phyloP scores from a whole-genome alignment of 805 yeast genomes.

The Candida vartiovaarae region DNA sequence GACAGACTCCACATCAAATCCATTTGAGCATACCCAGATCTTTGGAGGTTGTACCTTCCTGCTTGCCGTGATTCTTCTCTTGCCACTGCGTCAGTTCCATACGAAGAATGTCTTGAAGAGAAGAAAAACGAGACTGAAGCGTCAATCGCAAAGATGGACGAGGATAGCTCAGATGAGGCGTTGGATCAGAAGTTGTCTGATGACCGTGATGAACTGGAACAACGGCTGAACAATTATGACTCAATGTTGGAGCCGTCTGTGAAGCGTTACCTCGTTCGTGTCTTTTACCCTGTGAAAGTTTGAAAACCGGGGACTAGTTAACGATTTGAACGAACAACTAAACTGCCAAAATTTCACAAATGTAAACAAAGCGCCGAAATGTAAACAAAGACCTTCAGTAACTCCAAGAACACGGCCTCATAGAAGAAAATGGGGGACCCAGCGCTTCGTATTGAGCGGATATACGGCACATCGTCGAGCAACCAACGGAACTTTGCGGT shows the following conservation, averaged over 20 bases:
- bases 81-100: constrained; percentile 43
- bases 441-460: constrained; percentile 18
- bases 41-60: constrained; percentile 47
- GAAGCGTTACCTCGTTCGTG: background rate
- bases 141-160: background rate
- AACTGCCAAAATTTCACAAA: background rate
- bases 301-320: background rate
- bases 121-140: constrained; percentile 1
- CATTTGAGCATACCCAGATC: constrained; percentile 52
- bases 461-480: constrained; percentile 43
- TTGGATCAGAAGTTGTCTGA: constrained; percentile 5
- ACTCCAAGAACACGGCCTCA: background rate
- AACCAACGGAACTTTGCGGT: constrained; percentile 34
- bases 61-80: constrained; percentile 33
- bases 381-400: constrained; percentile 9
- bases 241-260: too few species aligned
- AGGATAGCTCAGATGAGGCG: background rate
- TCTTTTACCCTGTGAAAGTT: constrained; percentile 11
- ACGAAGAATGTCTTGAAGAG: constrained; percentile 29
- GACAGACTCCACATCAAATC: constrained; percentile 24
- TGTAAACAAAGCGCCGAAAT: constrained; percentile 2
- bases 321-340: too few species aligned
- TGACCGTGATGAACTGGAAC: background rate
- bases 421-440: constrained; percentile 3
- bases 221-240: too few species aligned